Evolutionary conservation across 306 rosid species (phyloP).

Genomic region (Cucurbita maxima): DNA sequence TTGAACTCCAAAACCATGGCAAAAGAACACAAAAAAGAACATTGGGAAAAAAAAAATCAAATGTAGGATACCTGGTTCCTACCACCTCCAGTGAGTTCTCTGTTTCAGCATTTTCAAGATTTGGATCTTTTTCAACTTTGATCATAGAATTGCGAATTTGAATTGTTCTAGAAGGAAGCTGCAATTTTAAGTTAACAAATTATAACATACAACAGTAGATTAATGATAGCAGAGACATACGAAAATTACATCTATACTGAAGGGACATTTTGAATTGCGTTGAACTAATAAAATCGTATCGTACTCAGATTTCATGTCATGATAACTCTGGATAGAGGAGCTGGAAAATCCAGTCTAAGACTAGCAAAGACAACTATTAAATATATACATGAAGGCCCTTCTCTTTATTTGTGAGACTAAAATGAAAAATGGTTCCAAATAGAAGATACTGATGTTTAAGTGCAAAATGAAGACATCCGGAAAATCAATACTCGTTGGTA

Average conservation of each 20-base stretch:
- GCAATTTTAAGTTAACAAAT: conserved; percentile 7
- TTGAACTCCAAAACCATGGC: neutral
- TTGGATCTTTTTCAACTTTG: conserved; percentile 34
- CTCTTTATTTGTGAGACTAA: neutral
- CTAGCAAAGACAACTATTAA: neutral
- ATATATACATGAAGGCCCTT: neutral
- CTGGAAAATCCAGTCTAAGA: neutral
- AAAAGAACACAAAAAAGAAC: neutral
- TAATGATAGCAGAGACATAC: neutral
- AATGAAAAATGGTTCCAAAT: neutral
- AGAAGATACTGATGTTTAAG: neutral
- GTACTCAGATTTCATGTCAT: neutral
- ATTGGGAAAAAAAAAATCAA: neutral
- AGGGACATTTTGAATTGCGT: neutral
- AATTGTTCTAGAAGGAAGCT: conserved; percentile 60
- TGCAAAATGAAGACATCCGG: neutral
- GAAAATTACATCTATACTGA: neutral
- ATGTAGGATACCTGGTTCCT: conserved; percentile 42
- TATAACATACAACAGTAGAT: neutral
- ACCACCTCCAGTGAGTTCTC: conserved; percentile 56
- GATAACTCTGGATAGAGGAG: neutral
- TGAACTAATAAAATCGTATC: neutral
- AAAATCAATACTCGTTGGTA: neutral
- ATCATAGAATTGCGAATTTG: conserved; percentile 58
- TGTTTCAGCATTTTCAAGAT: conserved; percentile 12